Evolutionary conservation across 2,329 filamentous ascomycete species (phyloP).

Genomic region (Paecilomyces variotii): DNA sequence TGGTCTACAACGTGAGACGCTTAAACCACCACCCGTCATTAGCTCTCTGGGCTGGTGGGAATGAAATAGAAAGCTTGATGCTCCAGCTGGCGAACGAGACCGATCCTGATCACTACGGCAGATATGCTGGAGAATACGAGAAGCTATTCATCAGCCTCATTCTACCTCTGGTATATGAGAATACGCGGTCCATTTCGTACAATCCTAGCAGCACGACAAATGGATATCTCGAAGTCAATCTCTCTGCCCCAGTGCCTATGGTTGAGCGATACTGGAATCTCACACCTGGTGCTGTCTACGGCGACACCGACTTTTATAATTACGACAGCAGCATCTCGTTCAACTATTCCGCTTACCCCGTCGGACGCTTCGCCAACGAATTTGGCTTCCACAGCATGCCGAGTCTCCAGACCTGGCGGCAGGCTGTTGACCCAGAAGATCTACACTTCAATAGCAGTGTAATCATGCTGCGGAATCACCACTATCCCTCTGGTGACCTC

Average conservation of each 20-base stretch:
- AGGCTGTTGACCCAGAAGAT: slow-evolving; percentile 44
- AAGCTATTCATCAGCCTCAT: slow-evolving; percentile 50
- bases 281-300: slow-evolving; percentile 47
- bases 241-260: slow-evolving; percentile 46
- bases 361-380: slow-evolving; percentile 55
- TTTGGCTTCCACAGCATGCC: slow-evolving; percentile 60
- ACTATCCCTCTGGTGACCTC: slow-evolving; percentile 46
- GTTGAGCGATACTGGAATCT: slow-evolving; percentile 50
- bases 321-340: slow-evolving; percentile 48
- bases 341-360: slow-evolving; percentile 47
- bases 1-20: slow-evolving; percentile 53
- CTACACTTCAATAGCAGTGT: slow-evolving; percentile 51
- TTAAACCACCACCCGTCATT: slow-evolving; percentile 53
- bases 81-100: slow-evolving; percentile 35
- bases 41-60: slow-evolving; percentile 49
- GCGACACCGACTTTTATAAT: slow-evolving; percentile 55
- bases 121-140: slow-evolving; percentile 48
- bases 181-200: slow-evolving; percentile 53
- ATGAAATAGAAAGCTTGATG: slow-evolving; percentile 53
- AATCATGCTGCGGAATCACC: slow-evolving; percentile 51
- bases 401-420: slow-evolving; percentile 49
- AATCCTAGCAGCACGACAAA: slow-evolving; percentile 54
- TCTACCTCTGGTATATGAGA: slow-evolving; percentile 49
- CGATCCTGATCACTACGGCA: slow-evolving; percentile 37
- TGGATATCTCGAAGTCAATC: slow-evolving; percentile 49